Base-by-base conservation (phyloP, 768 basidiomycete species). In the Neoboletus subvelutipes region DNA sequence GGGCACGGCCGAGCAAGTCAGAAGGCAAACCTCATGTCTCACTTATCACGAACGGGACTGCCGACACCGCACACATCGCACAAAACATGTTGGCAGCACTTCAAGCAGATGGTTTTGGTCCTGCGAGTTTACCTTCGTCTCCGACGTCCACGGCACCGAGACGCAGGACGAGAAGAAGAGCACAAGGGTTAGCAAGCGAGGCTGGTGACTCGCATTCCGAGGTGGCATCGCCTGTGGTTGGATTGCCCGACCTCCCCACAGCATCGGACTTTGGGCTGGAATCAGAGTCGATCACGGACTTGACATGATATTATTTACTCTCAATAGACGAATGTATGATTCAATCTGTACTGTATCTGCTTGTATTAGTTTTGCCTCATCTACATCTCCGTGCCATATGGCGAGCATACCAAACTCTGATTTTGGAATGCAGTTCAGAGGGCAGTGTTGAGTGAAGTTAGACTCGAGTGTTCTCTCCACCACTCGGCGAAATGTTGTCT, bases 21-120 rank as follows among this genome's bases (percentile, higher is more conserved):
- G 77, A 78, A 42, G 60, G 51, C 59, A 71, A 69, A 39, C 60
- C 69, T 60, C 4, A 58, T 58, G 22, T 61, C n/a, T 46, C 60
- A 11, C 57, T 64, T 22, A 22, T 53, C 47, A 62, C 65, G 7
- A 54, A 64, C 64, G 48, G 71, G 68, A 51, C 77, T 72, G 42
- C 70, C 70, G 73, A 69, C 26, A 54, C 72, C 13, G 85, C 77
- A 5, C 80, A 85, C 57, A 74, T 83, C 47, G 92, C 92, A 5
- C 82, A 81, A 51, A 83, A 87, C 61, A 88, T 94, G 87, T 70
- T 93, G 52, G 87, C 87, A 8, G 81, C 79, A 39, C 78, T 93
- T 29, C 80, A 92, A 69, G 82, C 86, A 7, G 82, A 86, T 59
- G 90, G 87, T 0, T 90, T 90, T 68, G 75, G 61, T 26, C 64